Evolutionary conservation across 306 rosid genomes (phyloP), one percentile per base, ranked within the genome.

Genomic region (Macrotyloma uniflorum): DNA sequence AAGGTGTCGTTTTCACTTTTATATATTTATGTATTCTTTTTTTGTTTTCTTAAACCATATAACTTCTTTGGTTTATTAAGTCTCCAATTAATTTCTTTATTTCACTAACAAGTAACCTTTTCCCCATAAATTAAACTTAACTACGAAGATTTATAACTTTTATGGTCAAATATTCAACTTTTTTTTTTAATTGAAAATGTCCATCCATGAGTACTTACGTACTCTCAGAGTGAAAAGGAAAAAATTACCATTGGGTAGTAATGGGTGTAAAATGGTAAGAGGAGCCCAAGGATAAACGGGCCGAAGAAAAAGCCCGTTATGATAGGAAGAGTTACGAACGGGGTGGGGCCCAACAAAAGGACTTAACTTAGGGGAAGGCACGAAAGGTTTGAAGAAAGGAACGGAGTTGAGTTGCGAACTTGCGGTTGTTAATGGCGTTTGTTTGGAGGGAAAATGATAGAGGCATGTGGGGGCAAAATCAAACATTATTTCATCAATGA

Each of bases 401-500:
- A 72, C 30, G 76, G 74, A 33, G 88, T 40, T 54, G 67, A 42
- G 88, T 30, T 45, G 67, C 73, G 68, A 61, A 42, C 86, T 30
- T 45, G 67, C 73, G 68, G 22, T 38, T 16, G 80, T 79, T 86
- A 84, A 87, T 78, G 89, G 93, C 65, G 76, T 89, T 85, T 89
- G 91, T 85, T 88, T 74, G 82, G 63, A 76, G 78, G 91, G 82
- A 80, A 82, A 91, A 87, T 82, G 87, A 84, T 80, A 12, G 85
- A 64, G 88, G 24, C 87, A 83, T 77, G 93, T 91, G 93, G 42
- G 80, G 63, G 38, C 78, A 79, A 76, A 75, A 35, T 38, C 73
- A 67, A 73, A 63, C 79, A 83, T 74, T 35, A 74, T 82, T 22
- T 71, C 85, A 88, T 85, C 73, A 57, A 85, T 79, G 79, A 63